Conservation (phyloP, 1,284 basidiomycete genomes). For the Fomitopsis palustris region DNA sequence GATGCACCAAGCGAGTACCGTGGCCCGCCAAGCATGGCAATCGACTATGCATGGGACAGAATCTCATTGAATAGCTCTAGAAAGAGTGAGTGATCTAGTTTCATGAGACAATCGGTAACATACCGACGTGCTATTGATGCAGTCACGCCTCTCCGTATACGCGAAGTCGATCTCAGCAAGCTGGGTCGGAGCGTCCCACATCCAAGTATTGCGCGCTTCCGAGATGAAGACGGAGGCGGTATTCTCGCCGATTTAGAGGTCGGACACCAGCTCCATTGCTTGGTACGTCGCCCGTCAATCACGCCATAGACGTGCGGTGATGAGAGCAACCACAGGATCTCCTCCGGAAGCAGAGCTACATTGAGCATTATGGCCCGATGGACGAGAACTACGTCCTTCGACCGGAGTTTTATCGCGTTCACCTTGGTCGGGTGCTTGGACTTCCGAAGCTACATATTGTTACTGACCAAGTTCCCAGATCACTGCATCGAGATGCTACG, state of each 20-base stretch:
- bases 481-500: constrained; percentile 2
- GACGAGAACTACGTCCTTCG: background rate
- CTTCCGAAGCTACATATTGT: background rate
- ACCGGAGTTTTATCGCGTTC: background rate
- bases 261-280: constrained; percentile 4
- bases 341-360: background rate
- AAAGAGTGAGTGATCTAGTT: background rate
- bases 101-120: too few species aligned
- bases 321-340: background rate
- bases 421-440: background rate
- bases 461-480: background rate
- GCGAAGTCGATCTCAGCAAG: background rate
- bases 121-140: background rate
- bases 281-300: background rate
- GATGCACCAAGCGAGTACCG: background rate
- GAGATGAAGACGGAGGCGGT: constrained; percentile 2
- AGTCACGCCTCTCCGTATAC: background rate
- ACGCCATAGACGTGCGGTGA: background rate
- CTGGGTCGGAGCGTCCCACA: background rate
- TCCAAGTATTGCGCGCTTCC: constrained; percentile 1
- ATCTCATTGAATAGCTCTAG: background rate
- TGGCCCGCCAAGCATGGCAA: background rate
- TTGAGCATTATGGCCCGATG: background rate
- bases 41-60: constrained; percentile 3
- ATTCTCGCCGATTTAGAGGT: background rate